Evolutionary conservation across 2,329 filamentous ascomycete genomes (phyloP), one percentile per base, ranked within the genome.

Genomic region (Cladophialophora exuberans): DNA sequence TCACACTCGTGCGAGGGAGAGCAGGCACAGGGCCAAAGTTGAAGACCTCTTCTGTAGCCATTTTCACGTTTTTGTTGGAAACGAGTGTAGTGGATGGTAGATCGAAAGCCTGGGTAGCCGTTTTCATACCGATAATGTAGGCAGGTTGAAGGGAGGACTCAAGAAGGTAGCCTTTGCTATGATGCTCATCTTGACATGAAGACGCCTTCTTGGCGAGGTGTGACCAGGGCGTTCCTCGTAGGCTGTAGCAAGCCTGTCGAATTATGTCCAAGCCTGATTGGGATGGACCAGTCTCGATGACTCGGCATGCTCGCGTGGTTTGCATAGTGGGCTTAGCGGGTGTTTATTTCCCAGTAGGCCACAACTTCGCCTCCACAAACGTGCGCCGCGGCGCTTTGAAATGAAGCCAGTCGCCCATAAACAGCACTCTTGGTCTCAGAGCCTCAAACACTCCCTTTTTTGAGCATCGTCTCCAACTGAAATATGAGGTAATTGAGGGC

Each of bases 1-100:
- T 39, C 17, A 41, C 35, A 15, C 41, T 50, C 36, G 17, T n/a
- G 22, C 35, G 46, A 41, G 35, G 46, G 36, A n/a, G 4, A 22
- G 46, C 46, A 30, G 46, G 46, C 35, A 50, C 46, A 15, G 46
- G 46, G 15, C 46, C 46, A n/a, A 50, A 50, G 18, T 28, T 31
- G 35, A 50, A 50, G 13, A 31, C 36, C 23, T 50, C 46, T 18
- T 31, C 17, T 10, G 15, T 50, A 9, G 46, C 46, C 46, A 50
- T 50, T 41, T 6, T 36, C 18, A n/a, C 30, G 17, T 38, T 22
- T 15, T 7, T 23, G 44, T 38, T 13, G 44, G 20, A 35, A 17
- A 2, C 10, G 26, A 42, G 28, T 47, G 31, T 39, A 20, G 35
- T 17, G 18, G 1, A 39, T 15, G 22, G 22, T 11, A 20, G 35